These are phyloP conservation scores for Phytophthora crassamura DNA, from an alignment of 352 stramenopile genomes.

Conservation along the genomic window DNA sequence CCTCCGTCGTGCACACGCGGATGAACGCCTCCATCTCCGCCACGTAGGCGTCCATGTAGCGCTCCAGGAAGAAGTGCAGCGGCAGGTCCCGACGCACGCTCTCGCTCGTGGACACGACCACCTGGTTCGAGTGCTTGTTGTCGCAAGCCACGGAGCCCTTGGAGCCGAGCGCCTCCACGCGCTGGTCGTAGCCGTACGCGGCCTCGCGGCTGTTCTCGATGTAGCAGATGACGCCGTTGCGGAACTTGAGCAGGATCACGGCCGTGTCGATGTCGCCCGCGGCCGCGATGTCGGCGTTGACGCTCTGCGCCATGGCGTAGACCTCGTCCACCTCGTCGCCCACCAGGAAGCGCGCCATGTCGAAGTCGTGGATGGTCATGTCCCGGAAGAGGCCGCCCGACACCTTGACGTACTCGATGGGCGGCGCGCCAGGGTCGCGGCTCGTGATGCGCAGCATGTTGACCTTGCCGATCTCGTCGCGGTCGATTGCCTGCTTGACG, in stretches of 20 bases:
- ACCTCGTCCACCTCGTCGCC: slow-evolving; percentile 75
- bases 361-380: slow-evolving; percentile 97
- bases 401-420: slow-evolving; percentile 53
- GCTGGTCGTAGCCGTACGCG: slow-evolving; percentile 96
- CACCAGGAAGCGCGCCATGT: slow-evolving; percentile 94
- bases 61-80: slow-evolving; percentile 95
- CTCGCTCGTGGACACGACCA: slow-evolving; percentile 56
- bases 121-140: slow-evolving; percentile 95
- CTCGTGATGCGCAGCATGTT: slow-evolving; percentile 87
- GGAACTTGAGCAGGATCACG: slow-evolving; percentile 92
- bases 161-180: slow-evolving; percentile 93
- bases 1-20: slow-evolving; percentile 51
- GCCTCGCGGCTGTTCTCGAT: slow-evolving; percentile 95
- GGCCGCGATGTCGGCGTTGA: slow-evolving; percentile 67
- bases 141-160: slow-evolving; percentile 92
- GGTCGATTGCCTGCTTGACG: slow-evolving; percentile 81
- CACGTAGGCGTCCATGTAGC: slow-evolving; percentile 92
- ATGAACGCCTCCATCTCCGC: slow-evolving; percentile 80
- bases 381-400: slow-evolving; percentile 94
- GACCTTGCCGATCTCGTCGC: slow-evolving; percentile 90
- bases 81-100: slow-evolving; percentile 84
- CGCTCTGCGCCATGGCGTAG: slow-evolving; percentile 65
- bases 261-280: slow-evolving; percentile 93
- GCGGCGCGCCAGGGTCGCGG: slow-evolving; percentile 56
- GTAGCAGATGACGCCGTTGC: slow-evolving; percentile 90